Evolutionary conservation across 768 basidiomycete species (phyloP).

Genomic region (Amanita fuliginea): DNA sequence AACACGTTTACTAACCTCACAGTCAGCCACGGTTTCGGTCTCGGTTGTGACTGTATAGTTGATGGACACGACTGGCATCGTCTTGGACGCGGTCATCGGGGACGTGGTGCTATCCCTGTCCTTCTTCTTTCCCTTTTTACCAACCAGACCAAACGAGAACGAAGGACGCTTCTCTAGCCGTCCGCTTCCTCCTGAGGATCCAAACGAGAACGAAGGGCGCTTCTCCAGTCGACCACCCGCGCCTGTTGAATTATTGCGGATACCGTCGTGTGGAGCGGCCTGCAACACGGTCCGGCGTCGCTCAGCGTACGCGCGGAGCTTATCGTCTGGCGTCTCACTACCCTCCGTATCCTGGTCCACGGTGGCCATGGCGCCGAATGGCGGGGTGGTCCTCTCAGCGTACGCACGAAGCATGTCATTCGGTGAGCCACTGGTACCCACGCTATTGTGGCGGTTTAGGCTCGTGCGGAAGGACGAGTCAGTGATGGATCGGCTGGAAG

Average conservation of each 20-base stretch:
- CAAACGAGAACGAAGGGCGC: background rate
- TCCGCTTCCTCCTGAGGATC: background rate
- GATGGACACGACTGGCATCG: background rate
- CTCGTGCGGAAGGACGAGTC: too few relatives aligned
- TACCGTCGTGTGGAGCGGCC: background rate
- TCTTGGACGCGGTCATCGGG: background rate
- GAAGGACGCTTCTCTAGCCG: background rate
- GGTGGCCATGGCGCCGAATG: background rate
- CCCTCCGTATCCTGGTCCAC: too few relatives aligned
- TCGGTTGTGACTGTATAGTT: background rate
- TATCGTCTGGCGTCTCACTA: slow-evolving; percentile 3
- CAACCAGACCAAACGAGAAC: background rate
- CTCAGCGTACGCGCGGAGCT: slow-evolving; percentile 13
- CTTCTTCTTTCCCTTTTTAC: slow-evolving; percentile 6
- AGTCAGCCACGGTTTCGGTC: background rate
- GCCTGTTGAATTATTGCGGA: slow-evolving; percentile 4
- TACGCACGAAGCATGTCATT: background rate
- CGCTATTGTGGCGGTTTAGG: background rate
- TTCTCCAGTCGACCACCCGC: background rate
- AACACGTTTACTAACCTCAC: background rate
- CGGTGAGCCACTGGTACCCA: background rate
- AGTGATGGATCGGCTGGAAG: background rate
- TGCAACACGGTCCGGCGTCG: slow-evolving; percentile 9
- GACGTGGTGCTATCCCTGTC: background rate
- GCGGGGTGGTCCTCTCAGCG: background rate